Base-by-base conservation (phyloP, 2,329 filamentous ascomycete genomes). In the Botryosphaeria dothidea region DNA sequence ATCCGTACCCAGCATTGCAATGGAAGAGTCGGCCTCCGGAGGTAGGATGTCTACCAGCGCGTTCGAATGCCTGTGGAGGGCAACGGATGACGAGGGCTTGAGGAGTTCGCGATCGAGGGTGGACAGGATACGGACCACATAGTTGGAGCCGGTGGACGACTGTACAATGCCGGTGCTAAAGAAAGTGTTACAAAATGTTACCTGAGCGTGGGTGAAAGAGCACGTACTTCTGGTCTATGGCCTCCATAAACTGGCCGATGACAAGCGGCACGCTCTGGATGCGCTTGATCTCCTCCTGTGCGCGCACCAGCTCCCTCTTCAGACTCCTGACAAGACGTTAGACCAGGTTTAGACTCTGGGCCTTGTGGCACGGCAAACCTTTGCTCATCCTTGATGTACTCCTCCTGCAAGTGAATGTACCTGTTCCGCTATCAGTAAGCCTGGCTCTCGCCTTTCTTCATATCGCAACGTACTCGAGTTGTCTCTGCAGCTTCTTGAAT, bases 351-450 rank as follows among this genome's bases (percentile, higher is more conserved):
- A 48, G 9, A 41, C 25, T 6, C 7, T 7, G 23, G 6, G 15
- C 7, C 7, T n/a, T 1, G 6, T 19, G 34, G 46, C 8, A 9
- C 17, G 43, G 67, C 77, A 64, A 80, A 91, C 90, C 92, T 90
- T 83, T 99, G 95, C 85, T 99, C 95, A 88, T 99, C 95, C 84
- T 99, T 99, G 88, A 99, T 99, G 81, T 99, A 99, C 79, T 99
- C 95, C 81, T 99, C 95, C 82, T 99, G 95, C 72, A 99, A 86
- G 81, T 97, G 92, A 78, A 98, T 97, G 80, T 96, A 92, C 79
- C 90, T 92, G 72, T 23, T 21, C 19, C 27, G n/a, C 38, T 8
- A 21, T 60, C 69, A 60, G 34, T 57, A 62, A 38, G 56, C 27
- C 38, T n/a, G 21, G n/a, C 56, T 25, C 25, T 2, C n/a, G 25